Percentiles rank a stretch among this genome's conserved stretches.
phyloP scores from a whole-genome alignment of 192 early-diverging fungal species.

The Rhizophagus clarus region DNA sequence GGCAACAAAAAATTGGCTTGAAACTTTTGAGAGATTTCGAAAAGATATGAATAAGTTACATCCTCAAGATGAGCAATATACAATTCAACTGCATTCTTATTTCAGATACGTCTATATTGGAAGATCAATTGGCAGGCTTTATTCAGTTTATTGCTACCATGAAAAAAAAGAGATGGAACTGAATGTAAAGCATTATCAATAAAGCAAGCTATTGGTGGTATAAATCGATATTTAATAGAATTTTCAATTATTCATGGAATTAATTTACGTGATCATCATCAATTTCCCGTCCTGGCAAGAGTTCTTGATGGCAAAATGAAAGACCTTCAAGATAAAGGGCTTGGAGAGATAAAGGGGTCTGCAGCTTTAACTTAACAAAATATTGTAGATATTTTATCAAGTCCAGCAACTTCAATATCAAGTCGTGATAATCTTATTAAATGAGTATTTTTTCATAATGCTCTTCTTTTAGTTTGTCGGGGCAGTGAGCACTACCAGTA shows the following conservation, averaged over 20 bases:
- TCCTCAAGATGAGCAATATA: not conserved
- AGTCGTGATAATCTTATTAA: not conserved
- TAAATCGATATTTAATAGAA: not conserved
- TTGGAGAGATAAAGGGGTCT: no score
- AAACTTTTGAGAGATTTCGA: not conserved
- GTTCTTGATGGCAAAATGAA: constrained; percentile 14
- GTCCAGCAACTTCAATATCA: not conserved
- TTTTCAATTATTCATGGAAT: constrained; percentile 5
- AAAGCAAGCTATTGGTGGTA: constrained; percentile 6
- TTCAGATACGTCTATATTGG: not conserved
- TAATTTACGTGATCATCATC: not conserved
- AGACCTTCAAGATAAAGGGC: not conserved
- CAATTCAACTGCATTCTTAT: not conserved
- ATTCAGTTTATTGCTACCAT: not conserved
- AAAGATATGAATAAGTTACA: not conserved
- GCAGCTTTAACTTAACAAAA: not conserved
- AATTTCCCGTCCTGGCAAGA: not conserved
- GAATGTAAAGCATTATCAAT: constrained; percentile 5
- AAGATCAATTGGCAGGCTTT: not conserved
- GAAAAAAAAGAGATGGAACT: not conserved
- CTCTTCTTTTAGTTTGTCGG: no score
- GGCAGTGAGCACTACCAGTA: no score
- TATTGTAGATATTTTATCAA: constrained; percentile 9
- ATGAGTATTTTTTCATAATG: no score
- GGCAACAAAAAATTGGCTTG: not conserved